These are phyloP conservation scores for Leishmania mexicana DNA, from an alignment of 208 protist genomes.

Conservation along the genomic window DNA sequence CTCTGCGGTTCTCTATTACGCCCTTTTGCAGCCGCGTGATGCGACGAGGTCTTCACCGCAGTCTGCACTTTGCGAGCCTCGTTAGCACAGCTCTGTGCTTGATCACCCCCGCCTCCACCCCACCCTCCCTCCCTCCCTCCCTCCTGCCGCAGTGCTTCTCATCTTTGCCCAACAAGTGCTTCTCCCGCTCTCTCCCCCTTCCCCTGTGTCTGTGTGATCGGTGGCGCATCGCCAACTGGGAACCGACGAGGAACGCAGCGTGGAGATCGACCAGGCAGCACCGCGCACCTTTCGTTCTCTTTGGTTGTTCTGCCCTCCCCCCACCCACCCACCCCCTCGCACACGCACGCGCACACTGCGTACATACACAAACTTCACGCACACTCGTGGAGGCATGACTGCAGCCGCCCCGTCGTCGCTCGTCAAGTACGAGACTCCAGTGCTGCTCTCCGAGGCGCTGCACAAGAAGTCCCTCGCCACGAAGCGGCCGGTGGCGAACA, in stretches of 20 bases:
- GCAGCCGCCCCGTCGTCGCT: constrained; percentile 50
- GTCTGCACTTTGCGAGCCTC: neutral
- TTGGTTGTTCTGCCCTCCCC: neutral
- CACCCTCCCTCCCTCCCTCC: neutral
- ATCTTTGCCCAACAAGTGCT: neutral
- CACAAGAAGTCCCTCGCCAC: constrained; percentile 58
- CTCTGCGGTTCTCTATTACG: neutral
- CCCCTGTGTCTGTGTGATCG: neutral
- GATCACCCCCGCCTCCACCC: neutral
- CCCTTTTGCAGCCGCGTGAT: neutral
- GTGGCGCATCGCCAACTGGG: neutral
- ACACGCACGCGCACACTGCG: constrained; percentile 4
- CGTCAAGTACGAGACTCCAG: constrained; percentile 91
- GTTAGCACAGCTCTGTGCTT: neutral
- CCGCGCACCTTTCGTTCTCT: neutral
- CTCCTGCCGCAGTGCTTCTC: neutral
- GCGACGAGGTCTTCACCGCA: neutral
- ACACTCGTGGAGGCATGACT: constrained; percentile 6
- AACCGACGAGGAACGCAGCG: neutral
- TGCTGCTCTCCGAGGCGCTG: constrained; percentile 83
- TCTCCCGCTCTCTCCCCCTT: neutral
- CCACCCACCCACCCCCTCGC: neutral
- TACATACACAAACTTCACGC: neutral
- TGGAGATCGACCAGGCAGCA: neutral
- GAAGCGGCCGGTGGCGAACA: constrained; percentile 29